Base-by-base conservation (phyloP, 192 early-diverging fungal genomes). In the Polychytrium aggregatum region DNA sequence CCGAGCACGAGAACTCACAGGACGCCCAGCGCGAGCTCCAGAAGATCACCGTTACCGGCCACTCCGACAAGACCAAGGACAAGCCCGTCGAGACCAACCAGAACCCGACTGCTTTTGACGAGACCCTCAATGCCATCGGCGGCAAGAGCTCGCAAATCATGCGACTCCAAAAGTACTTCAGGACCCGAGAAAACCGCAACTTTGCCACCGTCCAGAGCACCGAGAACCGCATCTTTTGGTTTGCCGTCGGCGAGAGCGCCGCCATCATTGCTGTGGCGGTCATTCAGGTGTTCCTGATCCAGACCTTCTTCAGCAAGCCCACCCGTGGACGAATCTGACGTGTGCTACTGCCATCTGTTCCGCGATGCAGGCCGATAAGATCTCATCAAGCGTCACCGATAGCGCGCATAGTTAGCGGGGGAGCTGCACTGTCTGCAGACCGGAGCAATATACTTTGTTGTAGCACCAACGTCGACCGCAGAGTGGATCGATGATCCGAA, bases 231-330 rank as follows among this genome's bases (percentile, higher is more conserved):
- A 63, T 98, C 44, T 95, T 85, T 69, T 95, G 90, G 92, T 96
- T 95, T 71, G 85, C 89, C 27, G 52, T 81, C 14, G 43, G 82
- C 26, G 85, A 95, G 65, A 79, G 75, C 44, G 42, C 79, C 37
- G 57, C 84, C 33, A 86, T 98, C 37, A 72, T 97, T 27, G 45
- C 71, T 38, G 91, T 91, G 71, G 83, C 88, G 10, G 78, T 80
- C 10, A 52, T 88, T n/a, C 96, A 98, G 72, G 92, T 98, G 18
- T 88, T 86, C 66, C 83, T 89, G 22, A 86, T 98, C 54, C 82
- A 82, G 62, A 85, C 76, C 20, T 90, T 98, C 78, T 98, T 98
- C 67, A 53, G 39, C 34, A 70, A 65, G 56, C n/a, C n/a, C n/a
- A n/a, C n/a, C n/a, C n/a, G n/a, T n/a, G n/a, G n/a, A n/a, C n/a